Evolutionary conservation across 371 early-diverging fungal genomes (phyloP).

Genomic region (Mycotypha africana): DNA sequence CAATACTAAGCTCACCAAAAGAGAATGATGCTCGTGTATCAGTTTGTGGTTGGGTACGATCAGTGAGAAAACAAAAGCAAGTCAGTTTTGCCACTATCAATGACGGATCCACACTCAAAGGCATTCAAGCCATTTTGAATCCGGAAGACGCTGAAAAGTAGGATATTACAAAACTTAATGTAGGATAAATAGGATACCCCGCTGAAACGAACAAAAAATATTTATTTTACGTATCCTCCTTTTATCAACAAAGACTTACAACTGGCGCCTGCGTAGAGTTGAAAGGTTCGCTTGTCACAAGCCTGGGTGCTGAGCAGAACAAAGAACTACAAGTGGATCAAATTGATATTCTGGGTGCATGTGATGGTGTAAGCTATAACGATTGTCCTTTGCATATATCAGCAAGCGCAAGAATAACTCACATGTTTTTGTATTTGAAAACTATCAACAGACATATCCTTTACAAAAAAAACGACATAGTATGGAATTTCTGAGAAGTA

Average conservation of each 20-base stretch:
- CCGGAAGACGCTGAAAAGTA: conserved; percentile 50
- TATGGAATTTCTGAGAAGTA: conserved; percentile 74
- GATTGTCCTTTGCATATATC: background rate
- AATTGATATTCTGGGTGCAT: conserved; percentile 58
- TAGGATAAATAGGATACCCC: no score
- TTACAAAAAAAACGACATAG: conserved; percentile 84
- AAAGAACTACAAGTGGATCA: conserved; percentile 65
- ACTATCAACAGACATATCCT: conserved; percentile 83
- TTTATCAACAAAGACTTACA: conserved; percentile 36
- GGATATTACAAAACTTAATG: conserved; percentile 2
- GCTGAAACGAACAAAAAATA: no score
- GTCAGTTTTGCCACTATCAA: conserved; percentile 70
- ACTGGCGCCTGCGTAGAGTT: conserved; percentile 74
- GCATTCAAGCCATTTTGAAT: conserved; percentile 70
- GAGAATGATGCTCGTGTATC: conserved; percentile 13
- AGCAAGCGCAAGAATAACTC: no score
- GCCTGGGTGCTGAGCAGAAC: conserved; percentile 69
- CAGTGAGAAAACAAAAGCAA: conserved; percentile 76
- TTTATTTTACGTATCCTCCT: background rate
- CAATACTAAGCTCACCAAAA: conserved; percentile 8
- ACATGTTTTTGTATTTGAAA: no score
- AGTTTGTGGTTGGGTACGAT: conserved; percentile 81
- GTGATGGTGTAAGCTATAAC: conserved; percentile 48
- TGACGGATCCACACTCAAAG: conserved; percentile 70
- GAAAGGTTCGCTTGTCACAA: conserved; percentile 55